Percentiles rank a stretch among this genome's conserved stretches.
These are phyloP conservation scores for Lolium rigidum DNA, from an alignment of 176 grass and related monocot species.

Conservation along the genomic window DNA sequence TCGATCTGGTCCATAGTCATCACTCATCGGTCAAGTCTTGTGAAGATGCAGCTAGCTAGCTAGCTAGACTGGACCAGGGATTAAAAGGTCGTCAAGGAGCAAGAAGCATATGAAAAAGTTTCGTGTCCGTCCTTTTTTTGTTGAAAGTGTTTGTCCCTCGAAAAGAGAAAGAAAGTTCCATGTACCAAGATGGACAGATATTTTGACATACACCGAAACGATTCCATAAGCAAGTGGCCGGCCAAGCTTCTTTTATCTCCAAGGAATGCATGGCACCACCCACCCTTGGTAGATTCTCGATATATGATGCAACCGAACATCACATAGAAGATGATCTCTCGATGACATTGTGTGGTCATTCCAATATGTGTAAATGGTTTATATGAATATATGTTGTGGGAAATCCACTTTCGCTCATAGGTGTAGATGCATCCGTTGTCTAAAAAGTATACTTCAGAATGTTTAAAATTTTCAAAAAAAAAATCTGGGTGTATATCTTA, in stretches of 20 bases:
- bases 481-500: too few species aligned
- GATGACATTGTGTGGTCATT: neutral
- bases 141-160: neutral
- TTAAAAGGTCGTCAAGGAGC: neutral
- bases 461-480: too few species aligned
- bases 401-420: too few species aligned
- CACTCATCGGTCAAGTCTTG: neutral
- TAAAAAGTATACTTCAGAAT: too few species aligned
- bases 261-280: neutral
- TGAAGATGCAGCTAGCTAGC: neutral
- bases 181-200: neutral
- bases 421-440: too few species aligned
- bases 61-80: neutral
- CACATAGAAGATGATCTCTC: neutral
- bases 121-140: neutral
- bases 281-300: neutral
- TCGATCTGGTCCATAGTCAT: neutral
- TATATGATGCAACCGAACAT: neutral
- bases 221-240: conserved; percentile 7
- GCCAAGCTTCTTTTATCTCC: neutral
- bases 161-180: neutral
- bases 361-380: neutral
- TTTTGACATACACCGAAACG: neutral
- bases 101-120: neutral
- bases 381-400: neutral